phyloP scores from a whole-genome alignment of 345 rosid genomes.

The Geranium brycei region DNA sequence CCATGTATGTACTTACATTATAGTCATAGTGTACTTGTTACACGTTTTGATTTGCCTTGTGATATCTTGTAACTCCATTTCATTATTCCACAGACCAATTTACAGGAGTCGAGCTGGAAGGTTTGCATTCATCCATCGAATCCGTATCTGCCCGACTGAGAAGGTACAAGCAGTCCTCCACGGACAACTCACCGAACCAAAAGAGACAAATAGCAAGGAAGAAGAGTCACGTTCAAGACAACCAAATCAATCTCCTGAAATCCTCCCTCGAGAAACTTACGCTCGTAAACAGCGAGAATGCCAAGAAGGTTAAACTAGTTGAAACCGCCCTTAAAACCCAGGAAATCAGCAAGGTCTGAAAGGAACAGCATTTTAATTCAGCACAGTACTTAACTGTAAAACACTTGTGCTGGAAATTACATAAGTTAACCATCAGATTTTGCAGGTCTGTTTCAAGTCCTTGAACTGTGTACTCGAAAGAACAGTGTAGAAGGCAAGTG shows the following conservation, averaged over 20 bases:
- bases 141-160: slow-evolving; percentile 53
- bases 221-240: slow-evolving; percentile 27
- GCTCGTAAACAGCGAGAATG: slow-evolving; percentile 52
- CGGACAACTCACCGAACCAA: background rate
- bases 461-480: too few relatives aligned
- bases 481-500: too few relatives aligned
- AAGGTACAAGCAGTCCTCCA: slow-evolving; percentile 34
- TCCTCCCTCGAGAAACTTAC: slow-evolving; percentile 56
- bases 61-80: too few relatives aligned
- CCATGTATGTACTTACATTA: too few relatives aligned
- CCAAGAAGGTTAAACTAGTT: slow-evolving; percentile 49
- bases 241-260: slow-evolving; percentile 53
- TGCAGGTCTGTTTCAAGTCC: too few relatives aligned
- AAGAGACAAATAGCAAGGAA: slow-evolving; percentile 26
- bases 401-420: too few relatives aligned
- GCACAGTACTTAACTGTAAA: too few relatives aligned
- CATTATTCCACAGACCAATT: slow-evolving; percentile 36
- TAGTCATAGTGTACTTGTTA: too few relatives aligned
- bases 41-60: too few relatives aligned
- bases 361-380: background rate
- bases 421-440: too few relatives aligned
- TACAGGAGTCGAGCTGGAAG: slow-evolving; percentile 53
- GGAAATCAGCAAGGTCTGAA: slow-evolving; percentile 24
- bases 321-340: slow-evolving; percentile 46
- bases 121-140: slow-evolving; percentile 55